phyloP scores from a whole-genome alignment of 805 yeast species.

The Sugiyamaella floridensis region DNA sequence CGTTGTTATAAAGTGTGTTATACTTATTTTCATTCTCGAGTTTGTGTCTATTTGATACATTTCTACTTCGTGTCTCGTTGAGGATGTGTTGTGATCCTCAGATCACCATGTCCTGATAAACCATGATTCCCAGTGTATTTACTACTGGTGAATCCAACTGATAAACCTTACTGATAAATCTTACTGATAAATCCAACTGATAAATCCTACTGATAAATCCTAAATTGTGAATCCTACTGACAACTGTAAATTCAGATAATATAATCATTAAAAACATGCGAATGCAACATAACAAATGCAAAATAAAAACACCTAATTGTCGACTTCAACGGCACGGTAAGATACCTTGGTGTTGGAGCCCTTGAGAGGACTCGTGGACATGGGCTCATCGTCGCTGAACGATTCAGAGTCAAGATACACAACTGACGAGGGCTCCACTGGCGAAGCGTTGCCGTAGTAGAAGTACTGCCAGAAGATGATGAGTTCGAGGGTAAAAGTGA shows the following conservation, averaged over 20 bases:
- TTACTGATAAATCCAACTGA: too few species aligned
- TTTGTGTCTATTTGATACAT: too few species aligned
- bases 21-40: too few species aligned
- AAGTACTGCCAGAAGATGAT: constrained; percentile 24
- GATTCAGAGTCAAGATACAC: constrained; percentile 3
- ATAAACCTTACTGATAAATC: too few species aligned
- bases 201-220: too few species aligned
- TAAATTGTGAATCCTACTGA: too few species aligned
- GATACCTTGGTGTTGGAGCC: neutral
- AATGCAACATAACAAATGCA: neutral
- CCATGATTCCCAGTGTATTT: too few species aligned
- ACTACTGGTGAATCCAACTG: too few species aligned
- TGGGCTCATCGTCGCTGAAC: neutral
- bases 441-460: constrained; percentile 6
- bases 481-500: constrained; percentile 22
- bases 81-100: too few species aligned
- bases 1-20: too few species aligned
- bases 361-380: neutral
- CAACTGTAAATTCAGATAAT: neutral
- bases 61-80: too few species aligned
- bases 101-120: too few species aligned
- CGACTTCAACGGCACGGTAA: neutral
- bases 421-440: neutral
- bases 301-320: neutral
- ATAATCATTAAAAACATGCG: neutral